A percentile compares a stretch with the other conserved stretches of the same genome.
phyloP scores from a whole-genome alignment of 140 eudicot species.

The Senecio squalidus region DNA sequence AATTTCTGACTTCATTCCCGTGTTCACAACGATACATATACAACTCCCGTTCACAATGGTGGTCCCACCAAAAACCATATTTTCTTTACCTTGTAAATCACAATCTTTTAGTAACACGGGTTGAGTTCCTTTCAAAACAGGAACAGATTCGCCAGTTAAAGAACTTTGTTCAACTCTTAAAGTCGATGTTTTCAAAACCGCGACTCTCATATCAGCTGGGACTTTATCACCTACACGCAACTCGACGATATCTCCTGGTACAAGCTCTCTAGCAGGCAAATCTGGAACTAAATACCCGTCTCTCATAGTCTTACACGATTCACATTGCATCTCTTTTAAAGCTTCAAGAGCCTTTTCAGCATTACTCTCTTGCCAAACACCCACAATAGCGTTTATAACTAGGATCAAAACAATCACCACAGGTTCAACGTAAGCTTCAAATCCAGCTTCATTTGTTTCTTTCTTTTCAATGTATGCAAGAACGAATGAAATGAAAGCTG shows the following conservation, averaged over 20 bases:
- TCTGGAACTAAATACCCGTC: slow-evolving; percentile 57
- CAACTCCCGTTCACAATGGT: slow-evolving; percentile 80
- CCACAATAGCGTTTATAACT: slow-evolving; percentile 78
- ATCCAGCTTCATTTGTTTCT: slow-evolving; percentile 54
- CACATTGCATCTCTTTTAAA: slow-evolving; percentile 80
- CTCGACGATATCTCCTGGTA: slow-evolving; percentile 94
- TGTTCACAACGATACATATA: slow-evolving; percentile 53
- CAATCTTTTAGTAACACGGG: slow-evolving; percentile 46
- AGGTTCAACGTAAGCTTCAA: slow-evolving; percentile 78
- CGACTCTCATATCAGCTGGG: slow-evolving; percentile 91
- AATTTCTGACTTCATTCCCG: slow-evolving; percentile 68
- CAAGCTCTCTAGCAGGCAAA: slow-evolving; percentile 78
- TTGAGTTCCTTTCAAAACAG: slow-evolving; percentile 58
- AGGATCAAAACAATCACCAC: slow-evolving; percentile 65
- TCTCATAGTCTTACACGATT: slow-evolving; percentile 55
- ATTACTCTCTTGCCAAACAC: slow-evolving; percentile 92
- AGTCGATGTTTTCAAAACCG: slow-evolving; percentile 60
- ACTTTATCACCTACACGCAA: slow-evolving; percentile 85
- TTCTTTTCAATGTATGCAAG: slow-evolving; percentile 55
- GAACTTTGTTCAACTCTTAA: slow-evolving; percentile 82
- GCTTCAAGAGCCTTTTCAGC: slow-evolving; percentile 88
- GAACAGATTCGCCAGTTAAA: slow-evolving; percentile 84
- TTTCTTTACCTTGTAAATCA: slow-evolving; percentile 81
- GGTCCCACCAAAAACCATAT: slow-evolving; percentile 87
- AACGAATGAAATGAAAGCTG: slow-evolving; percentile 71